Base-by-base conservation (phyloP, 352 stramenopile species). In the Peronospora destructor region DNA sequence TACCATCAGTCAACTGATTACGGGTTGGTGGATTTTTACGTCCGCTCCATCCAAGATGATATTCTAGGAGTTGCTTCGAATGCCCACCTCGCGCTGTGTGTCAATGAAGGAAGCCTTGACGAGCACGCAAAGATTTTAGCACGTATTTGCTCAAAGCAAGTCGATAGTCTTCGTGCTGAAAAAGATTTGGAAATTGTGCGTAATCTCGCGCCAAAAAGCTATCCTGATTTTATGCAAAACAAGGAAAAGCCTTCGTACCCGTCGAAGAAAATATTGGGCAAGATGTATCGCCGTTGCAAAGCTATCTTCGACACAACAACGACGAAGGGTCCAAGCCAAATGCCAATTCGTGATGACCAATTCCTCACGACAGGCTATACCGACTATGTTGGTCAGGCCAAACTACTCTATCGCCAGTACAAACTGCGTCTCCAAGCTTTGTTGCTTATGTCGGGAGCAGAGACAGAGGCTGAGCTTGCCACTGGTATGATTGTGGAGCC, bases 151-250 rank as follows among this genome's bases (percentile, higher is more conserved):
- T 73, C 78, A 10, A 72, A 71, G 9, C 71, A 89, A 66, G 76
- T 91, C 14, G 83, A 90, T 34, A 82, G 74, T 30, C 65, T 80
- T 19, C 71, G 63, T 19, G 56, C 71, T 4, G 70, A 89, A 42
- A 68, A 72, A 13, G 73, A 89, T 39, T 37, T 84, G 8, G 56
- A 72, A 26, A 59, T 79, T 32, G 76, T 87, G 1, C 72, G 66
- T n/a, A 50, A 61, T 1, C 50, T 77, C 6, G 64, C 72, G 10
- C 72, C 76, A 6, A 71, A 67, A 14, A 64, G 62, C 23, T 93
- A 91, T 38, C 79, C 83, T 2, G 83, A 91, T 30, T 93, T 91
- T 42, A 85, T 93, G 80, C 58, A 79, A 26, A 92, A 86, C 34
- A 64, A 56, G 6, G 71, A 85, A 9, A 87, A 86, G 16, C 55